Percentiles rank a stretch among this genome's conserved stretches.
Evolutionary conservation across 805 yeast genomes (phyloP).

Genomic region (Yamadazyma tumulicola): DNA sequence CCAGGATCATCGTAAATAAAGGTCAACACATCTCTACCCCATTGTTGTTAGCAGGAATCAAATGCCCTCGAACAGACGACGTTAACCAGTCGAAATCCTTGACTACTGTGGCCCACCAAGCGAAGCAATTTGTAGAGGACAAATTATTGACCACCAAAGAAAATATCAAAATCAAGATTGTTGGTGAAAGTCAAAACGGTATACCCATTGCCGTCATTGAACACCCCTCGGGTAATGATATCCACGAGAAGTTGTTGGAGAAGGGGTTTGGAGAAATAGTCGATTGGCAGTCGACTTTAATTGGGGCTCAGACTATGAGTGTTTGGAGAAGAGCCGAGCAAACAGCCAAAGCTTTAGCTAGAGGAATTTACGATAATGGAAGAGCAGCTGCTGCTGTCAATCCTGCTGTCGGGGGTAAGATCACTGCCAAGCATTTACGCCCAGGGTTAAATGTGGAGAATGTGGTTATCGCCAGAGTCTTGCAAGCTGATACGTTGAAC

Average conservation of each 20-base stretch:
- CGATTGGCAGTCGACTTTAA: slow-evolving; percentile 72
- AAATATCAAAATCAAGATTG: slow-evolving; percentile 44
- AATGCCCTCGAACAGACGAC: slow-evolving; percentile 65
- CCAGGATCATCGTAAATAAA: slow-evolving; percentile 49
- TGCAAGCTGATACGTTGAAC: slow-evolving; percentile 66
- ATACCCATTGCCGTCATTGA: slow-evolving; percentile 54
- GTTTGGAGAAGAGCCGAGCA: slow-evolving; percentile 62
- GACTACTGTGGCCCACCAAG: slow-evolving; percentile 52
- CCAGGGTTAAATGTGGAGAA: slow-evolving; percentile 48
- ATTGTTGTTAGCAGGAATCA: slow-evolving; percentile 69
- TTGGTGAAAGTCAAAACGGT: slow-evolving; percentile 63
- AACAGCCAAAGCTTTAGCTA: slow-evolving; percentile 54
- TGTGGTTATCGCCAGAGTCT: slow-evolving; percentile 56
- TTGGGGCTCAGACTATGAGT: slow-evolving; percentile 66
- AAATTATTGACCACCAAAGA: slow-evolving; percentile 62
- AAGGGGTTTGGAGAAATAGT: slow-evolving; percentile 71
- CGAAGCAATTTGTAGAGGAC: slow-evolving; percentile 59
- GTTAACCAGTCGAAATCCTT: slow-evolving; percentile 24
- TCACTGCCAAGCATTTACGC: slow-evolving; percentile 20
- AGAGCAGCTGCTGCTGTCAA: slow-evolving; percentile 23
- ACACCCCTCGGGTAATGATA: slow-evolving; percentile 74
- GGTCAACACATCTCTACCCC: slow-evolving; percentile 56
- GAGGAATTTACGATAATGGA: slow-evolving; percentile 41
- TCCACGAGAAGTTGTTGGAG: slow-evolving; percentile 62
- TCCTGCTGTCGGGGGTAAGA: slow-evolving; percentile 14